These are phyloP conservation scores for Pharnaceum exiguum DNA, from an alignment of 148 eudicot genomes.

Conservation along the genomic window DNA sequence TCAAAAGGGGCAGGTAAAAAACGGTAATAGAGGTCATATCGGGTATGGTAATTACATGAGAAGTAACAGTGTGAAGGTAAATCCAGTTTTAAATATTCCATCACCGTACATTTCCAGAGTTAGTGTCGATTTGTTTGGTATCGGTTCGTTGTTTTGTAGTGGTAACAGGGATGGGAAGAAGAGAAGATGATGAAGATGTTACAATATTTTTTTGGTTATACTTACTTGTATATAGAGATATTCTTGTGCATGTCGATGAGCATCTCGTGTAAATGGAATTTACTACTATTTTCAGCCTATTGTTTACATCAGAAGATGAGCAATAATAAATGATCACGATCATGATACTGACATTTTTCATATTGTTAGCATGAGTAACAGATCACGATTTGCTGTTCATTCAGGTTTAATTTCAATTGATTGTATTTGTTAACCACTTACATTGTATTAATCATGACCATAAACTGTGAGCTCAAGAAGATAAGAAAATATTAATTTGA, in stretches of 20 bases:
- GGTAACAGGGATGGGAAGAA: slow-evolving; percentile 53
- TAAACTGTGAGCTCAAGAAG: no score
- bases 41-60: slow-evolving; percentile 5
- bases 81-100: slow-evolving; percentile 58
- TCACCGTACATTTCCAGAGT: slow-evolving; percentile 48
- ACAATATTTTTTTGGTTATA: neutral
- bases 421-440: no score
- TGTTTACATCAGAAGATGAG: neutral
- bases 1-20: slow-evolving; percentile 32
- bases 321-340: slow-evolving; percentile 7
- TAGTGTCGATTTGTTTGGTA: slow-evolving; percentile 60
- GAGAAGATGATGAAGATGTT: slow-evolving; percentile 17
- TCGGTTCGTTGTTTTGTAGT: slow-evolving; percentile 66
- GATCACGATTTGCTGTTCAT: no score
- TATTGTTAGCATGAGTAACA: no score
- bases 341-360: no score
- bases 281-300: neutral
- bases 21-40: slow-evolving; percentile 32
- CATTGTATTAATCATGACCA: no score
- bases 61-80: slow-evolving; percentile 27
- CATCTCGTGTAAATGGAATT: slow-evolving; percentile 1
- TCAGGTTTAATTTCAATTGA: no score
- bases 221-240: slow-evolving; percentile 5
- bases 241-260: slow-evolving; percentile 4
- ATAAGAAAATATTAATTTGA: no score